Evolutionary conservation across 2,329 filamentous ascomycete genomes (phyloP).

Genomic region (Fusarium acutatum): DNA sequence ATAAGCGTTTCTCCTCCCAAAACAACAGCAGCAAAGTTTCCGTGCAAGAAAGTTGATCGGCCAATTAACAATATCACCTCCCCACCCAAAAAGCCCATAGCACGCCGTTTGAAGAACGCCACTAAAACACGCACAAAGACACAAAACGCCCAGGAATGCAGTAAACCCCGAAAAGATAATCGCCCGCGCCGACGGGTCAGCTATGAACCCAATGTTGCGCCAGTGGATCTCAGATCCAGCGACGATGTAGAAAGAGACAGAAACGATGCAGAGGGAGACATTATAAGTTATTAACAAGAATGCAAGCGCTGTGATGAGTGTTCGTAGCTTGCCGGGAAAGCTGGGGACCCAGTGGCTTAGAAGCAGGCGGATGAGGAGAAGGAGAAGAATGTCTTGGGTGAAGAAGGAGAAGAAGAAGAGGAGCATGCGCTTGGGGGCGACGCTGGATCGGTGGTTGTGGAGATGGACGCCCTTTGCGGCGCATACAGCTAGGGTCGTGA

Average conservation of each 20-base stretch:
- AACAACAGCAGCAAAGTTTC: neutral
- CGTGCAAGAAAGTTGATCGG: slow-evolving; percentile 31
- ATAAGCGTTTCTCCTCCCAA: slow-evolving; percentile 8
- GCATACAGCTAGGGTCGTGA: slow-evolving; percentile 43
- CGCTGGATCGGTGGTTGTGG: slow-evolving; percentile 43
- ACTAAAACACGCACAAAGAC: slow-evolving; percentile 25
- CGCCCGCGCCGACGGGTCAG: slow-evolving; percentile 44
- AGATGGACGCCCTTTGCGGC: slow-evolving; percentile 46
- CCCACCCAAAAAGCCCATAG: slow-evolving; percentile 41
- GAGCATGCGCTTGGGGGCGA: slow-evolving; percentile 43
- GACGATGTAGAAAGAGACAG: slow-evolving; percentile 46
- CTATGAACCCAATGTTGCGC: slow-evolving; percentile 47
- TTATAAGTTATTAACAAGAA: slow-evolving; percentile 31
- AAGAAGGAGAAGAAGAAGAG: slow-evolving; percentile 49
- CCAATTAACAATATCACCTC: slow-evolving; percentile 43
- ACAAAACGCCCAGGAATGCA: slow-evolving; percentile 37
- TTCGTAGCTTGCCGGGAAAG: slow-evolving; percentile 13
- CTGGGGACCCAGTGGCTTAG: slow-evolving; percentile 41
- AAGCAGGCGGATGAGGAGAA: slow-evolving; percentile 45
- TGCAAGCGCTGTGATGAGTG: slow-evolving; percentile 23
- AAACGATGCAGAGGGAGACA: slow-evolving; percentile 37
- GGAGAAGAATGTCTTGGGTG: slow-evolving; percentile 45
- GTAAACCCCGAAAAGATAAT: slow-evolving; percentile 47
- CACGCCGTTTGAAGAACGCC: slow-evolving; percentile 41
- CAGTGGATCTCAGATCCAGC: slow-evolving; percentile 49